A percentile compares a stretch with the other conserved stretches of the same genome.
Conservation (phyloP, 371 early-diverging fungal genomes). For the Mortierella sp. region DNA sequence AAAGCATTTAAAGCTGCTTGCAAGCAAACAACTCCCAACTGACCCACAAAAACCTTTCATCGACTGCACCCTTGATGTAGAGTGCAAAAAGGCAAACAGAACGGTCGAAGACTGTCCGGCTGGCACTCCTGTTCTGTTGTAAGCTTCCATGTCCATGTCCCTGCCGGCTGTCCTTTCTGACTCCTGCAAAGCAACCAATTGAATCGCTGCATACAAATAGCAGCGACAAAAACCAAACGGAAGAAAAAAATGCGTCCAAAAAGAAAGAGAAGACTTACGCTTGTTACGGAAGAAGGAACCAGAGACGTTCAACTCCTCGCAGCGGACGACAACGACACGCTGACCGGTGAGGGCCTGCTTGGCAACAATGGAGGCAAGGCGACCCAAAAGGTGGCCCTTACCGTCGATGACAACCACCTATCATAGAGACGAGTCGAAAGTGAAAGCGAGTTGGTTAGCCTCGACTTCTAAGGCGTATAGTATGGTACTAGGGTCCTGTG, state of each 20-base stretch:
- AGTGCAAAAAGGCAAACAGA: neutral
- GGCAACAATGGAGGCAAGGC: slow-evolving; percentile 98
- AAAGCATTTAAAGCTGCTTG: neutral
- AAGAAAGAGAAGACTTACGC: slow-evolving; percentile 72
- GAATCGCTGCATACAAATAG: neutral
- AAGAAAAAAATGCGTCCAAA: neutral
- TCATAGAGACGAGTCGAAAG: slow-evolving; percentile 2
- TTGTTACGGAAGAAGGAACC: slow-evolving; percentile 99
- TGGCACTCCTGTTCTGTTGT: neutral
- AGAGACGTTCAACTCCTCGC: slow-evolving; percentile 98
- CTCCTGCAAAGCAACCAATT: neutral
- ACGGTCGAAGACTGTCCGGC: neutral
- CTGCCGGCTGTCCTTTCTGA: neutral
- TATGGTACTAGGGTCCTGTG: neutral
- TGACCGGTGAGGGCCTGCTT: slow-evolving; percentile 99
- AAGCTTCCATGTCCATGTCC: neutral
- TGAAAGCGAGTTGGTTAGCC: slow-evolving; percentile 14
- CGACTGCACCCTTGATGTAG: neutral
- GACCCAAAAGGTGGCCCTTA: slow-evolving; percentile 99
- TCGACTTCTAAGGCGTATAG: neutral
- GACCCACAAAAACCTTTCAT: neutral
- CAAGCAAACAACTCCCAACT: neutral
- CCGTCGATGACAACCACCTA: slow-evolving; percentile 99
- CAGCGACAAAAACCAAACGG: neutral
- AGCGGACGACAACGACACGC: slow-evolving; percentile 97